Conservation (phyloP, 75 land plant species). For the Azolla pinnata region DNA sequence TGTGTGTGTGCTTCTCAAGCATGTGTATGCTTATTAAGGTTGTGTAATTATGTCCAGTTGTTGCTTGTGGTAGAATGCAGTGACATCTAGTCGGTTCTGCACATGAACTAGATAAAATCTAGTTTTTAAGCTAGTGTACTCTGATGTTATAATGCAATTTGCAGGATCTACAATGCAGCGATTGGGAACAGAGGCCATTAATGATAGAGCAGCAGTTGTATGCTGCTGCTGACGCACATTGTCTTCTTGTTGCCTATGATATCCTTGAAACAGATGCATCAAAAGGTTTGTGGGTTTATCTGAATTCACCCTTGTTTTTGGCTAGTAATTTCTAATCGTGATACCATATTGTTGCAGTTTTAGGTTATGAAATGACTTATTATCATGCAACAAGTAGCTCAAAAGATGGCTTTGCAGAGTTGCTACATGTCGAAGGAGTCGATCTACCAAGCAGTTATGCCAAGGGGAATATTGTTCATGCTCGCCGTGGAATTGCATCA, state of each 20-base stretch:
- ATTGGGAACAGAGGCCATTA: slow-evolving; percentile 92
- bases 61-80: too few species aligned
- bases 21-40: too few species aligned
- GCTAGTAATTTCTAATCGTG: not conserved
- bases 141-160: too few species aligned
- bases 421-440: not conserved
- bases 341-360: not conserved
- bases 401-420: slow-evolving; percentile 7
- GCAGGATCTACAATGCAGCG: slow-evolving; percentile 94
- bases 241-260: slow-evolving; percentile 64
- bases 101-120: too few species aligned
- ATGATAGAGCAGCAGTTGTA: slow-evolving; percentile 66
- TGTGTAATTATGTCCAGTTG: too few species aligned
- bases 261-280: slow-evolving; percentile 11
- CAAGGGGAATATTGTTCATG: not conserved
- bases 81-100: too few species aligned
- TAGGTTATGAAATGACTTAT: not conserved
- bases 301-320: not conserved
- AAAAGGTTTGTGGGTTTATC: not conserved
- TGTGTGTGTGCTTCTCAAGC: too few species aligned
- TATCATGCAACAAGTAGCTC: not conserved
- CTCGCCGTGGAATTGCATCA: slow-evolving; percentile 24
- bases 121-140: too few species aligned
- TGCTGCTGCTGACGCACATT: slow-evolving; percentile 94
- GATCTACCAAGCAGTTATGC: not conserved